phyloP scores from a whole-genome alignment of 306 rosid species.

The Quercus ilex region DNA sequence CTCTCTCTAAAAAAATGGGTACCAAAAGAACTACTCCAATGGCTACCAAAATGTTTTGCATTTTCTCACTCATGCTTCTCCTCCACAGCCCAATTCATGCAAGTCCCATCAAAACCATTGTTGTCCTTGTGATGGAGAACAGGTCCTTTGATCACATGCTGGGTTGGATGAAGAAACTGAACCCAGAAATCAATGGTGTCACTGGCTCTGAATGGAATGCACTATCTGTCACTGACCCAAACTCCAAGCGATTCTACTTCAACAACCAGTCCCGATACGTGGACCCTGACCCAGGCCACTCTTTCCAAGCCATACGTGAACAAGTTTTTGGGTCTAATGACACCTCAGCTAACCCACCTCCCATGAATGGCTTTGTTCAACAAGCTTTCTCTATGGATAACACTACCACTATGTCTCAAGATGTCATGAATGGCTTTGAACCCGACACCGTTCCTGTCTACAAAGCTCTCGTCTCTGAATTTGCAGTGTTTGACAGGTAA shows the following conservation, averaged over 20 bases:
- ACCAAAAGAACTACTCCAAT: background rate
- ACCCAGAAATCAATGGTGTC: constrained; percentile 75
- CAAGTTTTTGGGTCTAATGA: constrained; percentile 71
- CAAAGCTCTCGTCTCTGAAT: constrained; percentile 62
- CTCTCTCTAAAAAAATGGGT: background rate
- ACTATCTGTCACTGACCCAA: constrained; percentile 42
- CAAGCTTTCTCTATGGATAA: constrained; percentile 79
- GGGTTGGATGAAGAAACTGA: constrained; percentile 88
- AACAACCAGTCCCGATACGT: constrained; percentile 45
- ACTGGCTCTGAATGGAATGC: constrained; percentile 54
- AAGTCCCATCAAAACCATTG: constrained; percentile 72
- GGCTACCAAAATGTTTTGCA: background rate
- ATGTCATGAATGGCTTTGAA: constrained; percentile 76
- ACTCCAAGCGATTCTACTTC: constrained; percentile 47
- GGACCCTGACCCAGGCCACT: constrained; percentile 94
- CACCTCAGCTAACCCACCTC: constrained; percentile 44
- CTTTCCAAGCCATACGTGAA: constrained; percentile 76
- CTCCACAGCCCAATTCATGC: background rate
- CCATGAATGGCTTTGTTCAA: constrained; percentile 87
- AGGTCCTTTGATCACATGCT: constrained; percentile 97
- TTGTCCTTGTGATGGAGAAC: constrained; percentile 86
- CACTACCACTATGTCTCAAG: constrained; percentile 41
- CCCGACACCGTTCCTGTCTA: constrained; percentile 65
- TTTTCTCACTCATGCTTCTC: background rate
- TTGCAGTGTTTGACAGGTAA: constrained; percentile 89